A percentile compares a stretch with the other conserved stretches of the same genome.
Evolutionary conservation across 345 rosid species (phyloP).

Genomic region (Bretschneidera sinensis): DNA sequence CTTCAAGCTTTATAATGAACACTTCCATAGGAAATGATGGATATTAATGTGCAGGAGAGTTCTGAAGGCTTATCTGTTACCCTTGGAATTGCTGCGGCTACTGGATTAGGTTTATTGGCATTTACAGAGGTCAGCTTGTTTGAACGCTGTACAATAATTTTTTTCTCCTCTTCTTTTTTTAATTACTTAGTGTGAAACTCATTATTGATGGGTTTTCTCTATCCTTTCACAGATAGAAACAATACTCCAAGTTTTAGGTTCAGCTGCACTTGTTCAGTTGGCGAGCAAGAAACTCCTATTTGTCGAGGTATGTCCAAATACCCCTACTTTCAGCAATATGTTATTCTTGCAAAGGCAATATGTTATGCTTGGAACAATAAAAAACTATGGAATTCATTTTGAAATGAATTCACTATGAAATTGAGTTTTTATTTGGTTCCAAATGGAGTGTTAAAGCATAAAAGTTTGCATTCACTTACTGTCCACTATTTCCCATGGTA

Average conservation of each 20-base stretch:
- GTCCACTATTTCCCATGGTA: conserved; percentile 24
- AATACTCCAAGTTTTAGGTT: conserved; percentile 83
- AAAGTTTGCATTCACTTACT: conserved; percentile 4
- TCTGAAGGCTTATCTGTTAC: conserved; percentile 49
- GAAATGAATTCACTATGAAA: too few species aligned
- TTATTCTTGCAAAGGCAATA: too few species aligned
- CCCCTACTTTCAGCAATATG: too few species aligned
- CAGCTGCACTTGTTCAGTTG: conserved; percentile 83
- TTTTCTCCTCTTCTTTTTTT: too few species aligned
- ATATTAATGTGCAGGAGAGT: conserved; percentile 53
- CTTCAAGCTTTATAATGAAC: not conserved
- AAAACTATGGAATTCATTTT: too few species aligned
- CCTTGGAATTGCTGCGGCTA: conserved; percentile 66
- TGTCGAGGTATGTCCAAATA: conserved; percentile 60
- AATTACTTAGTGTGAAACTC: too few species aligned
- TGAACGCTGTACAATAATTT: not conserved
- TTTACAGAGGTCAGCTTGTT: conserved; percentile 61
- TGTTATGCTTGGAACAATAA: too few species aligned
- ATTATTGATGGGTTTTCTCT: conserved; percentile 12
- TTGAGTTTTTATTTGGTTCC: too few species aligned
- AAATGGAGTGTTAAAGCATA: not conserved
- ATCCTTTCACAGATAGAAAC: conserved; percentile 65
- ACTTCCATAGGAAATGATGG: conserved; percentile 10
- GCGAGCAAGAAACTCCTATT: conserved; percentile 82
- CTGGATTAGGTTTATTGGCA: conserved; percentile 73